phyloP scores from a whole-genome alignment of 2,329 filamentous ascomycete species.

The Alternaria angustiovoidea region DNA sequence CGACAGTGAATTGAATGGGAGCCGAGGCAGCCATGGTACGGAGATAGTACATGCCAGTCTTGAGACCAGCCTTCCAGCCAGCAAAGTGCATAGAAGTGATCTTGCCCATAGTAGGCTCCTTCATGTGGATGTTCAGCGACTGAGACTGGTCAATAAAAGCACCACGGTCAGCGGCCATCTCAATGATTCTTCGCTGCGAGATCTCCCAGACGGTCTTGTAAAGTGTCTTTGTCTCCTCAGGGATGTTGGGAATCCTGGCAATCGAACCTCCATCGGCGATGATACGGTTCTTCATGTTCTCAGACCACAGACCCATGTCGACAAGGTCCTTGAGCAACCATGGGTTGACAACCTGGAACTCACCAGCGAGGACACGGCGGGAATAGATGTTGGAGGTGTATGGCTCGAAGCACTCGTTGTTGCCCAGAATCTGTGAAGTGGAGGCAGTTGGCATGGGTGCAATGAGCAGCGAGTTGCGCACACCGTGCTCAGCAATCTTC shows the following conservation, averaged over 20 bases:
- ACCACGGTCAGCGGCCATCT: constrained; percentile 98
- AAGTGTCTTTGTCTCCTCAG: constrained; percentile 90
- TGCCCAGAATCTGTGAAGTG: constrained; percentile 96
- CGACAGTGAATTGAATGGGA: constrained; percentile 98
- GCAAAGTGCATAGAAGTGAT: constrained; percentile 99
- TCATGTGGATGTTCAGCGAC: constrained; percentile 99
- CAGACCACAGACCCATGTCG: constrained; percentile 97
- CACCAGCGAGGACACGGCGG: constrained; percentile 93
- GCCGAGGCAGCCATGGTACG: constrained; percentile 96
- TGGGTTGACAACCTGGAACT: constrained; percentile 99
- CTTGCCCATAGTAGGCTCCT: constrained; percentile 99
- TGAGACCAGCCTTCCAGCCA: constrained; percentile 98
- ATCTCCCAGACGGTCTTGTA: constrained; percentile 99
- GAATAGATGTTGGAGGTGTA: constrained; percentile 99
- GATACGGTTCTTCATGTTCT: constrained; percentile 99
- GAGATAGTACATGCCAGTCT: constrained; percentile 99
- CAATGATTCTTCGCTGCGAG: constrained; percentile 90
- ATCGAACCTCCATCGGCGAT: constrained; percentile 96
- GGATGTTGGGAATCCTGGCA: constrained; percentile 96
- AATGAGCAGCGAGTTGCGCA: constrained; percentile 93
- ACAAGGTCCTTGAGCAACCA: constrained; percentile 98
- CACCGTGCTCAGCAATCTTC: constrained; percentile 89
- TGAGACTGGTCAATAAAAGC: constrained; percentile 99
- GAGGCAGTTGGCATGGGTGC: constrained; percentile 98
- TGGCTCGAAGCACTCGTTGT: constrained; percentile 99